Evolutionary conservation across 176 grass and related monocot genomes (phyloP).

Genomic region (Zizania latifolia): DNA sequence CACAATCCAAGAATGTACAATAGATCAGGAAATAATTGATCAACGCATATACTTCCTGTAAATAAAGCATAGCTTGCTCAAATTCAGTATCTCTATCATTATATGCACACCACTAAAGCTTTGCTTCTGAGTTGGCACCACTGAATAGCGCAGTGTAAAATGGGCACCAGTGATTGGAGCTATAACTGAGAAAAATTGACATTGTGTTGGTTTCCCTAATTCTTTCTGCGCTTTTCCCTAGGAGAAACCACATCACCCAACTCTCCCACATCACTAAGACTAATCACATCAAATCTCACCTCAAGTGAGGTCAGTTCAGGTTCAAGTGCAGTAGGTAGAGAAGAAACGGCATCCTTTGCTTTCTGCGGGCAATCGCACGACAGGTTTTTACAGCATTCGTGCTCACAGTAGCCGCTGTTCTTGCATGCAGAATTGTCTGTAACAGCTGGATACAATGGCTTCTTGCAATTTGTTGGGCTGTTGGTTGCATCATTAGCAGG

Average conservation of each 20-base stretch:
- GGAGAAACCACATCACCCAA: constrained; percentile 23
- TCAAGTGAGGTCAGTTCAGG: constrained; percentile 24
- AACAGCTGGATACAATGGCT: not conserved
- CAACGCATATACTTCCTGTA: not conserved
- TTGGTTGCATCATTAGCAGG: constrained; percentile 14
- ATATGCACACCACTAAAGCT: constrained; percentile 4
- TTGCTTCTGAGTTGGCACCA: not conserved
- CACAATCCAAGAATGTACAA: constrained; percentile 1
- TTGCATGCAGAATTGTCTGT: constrained; percentile 25
- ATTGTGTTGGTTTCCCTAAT: not conserved
- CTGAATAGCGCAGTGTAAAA: not conserved
- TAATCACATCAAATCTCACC: constrained; percentile 15
- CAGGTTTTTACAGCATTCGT: not conserved
- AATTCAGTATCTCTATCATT: not conserved
- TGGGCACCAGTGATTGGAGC: not conserved
- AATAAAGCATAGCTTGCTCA: not conserved
- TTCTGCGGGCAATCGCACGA: constrained; percentile 28
- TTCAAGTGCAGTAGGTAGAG: not conserved
- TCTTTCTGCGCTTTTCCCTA: constrained; percentile 57
- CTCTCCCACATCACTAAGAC: constrained; percentile 30
- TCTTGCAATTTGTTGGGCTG: constrained; percentile 24
- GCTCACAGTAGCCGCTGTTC: constrained; percentile 19
- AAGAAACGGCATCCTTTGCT: not conserved
- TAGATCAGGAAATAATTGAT: not conserved
- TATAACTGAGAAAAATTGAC: not conserved